Percentiles rank a stretch among this genome's conserved stretches.
phyloP scores from a whole-genome alignment of 352 stramenopile genomes.

The Globisporangium cystogenes region DNA sequence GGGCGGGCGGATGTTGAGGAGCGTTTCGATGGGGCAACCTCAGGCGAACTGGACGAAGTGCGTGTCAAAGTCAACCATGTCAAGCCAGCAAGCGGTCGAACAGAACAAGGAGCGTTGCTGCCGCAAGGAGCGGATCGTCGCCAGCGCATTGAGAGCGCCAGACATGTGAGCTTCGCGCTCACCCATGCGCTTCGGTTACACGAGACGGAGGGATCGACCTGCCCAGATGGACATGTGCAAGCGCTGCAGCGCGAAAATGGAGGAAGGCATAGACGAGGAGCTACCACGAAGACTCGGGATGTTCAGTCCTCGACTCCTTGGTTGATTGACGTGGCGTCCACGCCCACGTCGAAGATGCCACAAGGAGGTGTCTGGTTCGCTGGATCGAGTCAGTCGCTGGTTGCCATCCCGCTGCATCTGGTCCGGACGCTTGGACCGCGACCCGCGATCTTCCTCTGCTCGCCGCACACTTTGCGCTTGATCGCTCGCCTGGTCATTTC shows the following conservation, averaged over 20 bases:
- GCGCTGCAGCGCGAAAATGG: not conserved
- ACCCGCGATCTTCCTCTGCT: too few species aligned
- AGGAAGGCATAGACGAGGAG: not conserved
- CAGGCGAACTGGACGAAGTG: not conserved
- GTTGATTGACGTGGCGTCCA: too few species aligned
- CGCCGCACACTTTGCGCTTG: not conserved
- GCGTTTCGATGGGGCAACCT: not conserved
- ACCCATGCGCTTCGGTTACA: too few species aligned
- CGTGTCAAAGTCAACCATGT: not conserved
- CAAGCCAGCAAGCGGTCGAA: not conserved
- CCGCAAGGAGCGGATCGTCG: not conserved
- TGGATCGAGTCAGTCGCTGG: not conserved
- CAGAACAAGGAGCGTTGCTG: not conserved
- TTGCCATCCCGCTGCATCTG: not conserved
- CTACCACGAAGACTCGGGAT: not conserved
- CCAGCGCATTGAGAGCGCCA: not conserved
- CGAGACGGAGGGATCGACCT: not conserved
- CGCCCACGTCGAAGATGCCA: not conserved
- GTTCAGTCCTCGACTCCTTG: too few species aligned
- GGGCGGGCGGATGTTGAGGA: too few species aligned
- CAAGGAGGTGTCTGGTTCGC: not conserved
- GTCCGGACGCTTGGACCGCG: not conserved
- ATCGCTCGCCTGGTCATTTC: too few species aligned
- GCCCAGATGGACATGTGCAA: conserved; percentile 6
- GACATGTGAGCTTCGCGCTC: too few species aligned